Conservation (phyloP, 2,329 filamentous ascomycete genomes). For the Pyrenophora seminiperda region DNA sequence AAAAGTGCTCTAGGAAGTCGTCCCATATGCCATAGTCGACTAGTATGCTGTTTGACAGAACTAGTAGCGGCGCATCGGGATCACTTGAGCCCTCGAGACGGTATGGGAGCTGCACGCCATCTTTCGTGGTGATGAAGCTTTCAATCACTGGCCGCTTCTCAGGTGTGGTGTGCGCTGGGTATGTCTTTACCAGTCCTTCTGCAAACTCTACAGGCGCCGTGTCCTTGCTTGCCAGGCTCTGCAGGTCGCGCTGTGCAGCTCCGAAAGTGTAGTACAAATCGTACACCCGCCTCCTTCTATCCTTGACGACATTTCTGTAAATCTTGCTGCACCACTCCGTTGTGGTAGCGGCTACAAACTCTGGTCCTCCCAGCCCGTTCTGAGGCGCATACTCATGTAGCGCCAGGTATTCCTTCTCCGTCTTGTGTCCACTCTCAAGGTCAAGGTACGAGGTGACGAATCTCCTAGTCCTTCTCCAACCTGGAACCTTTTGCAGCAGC, state of each 20-base stretch:
- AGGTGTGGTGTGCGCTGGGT: constrained; percentile 48
- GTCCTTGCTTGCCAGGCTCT: constrained; percentile 58
- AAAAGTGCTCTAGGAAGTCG: constrained; percentile 67
- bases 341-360: constrained; percentile 65
- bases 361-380: constrained; percentile 69
- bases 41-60: constrained; percentile 80
- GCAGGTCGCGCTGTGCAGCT: constrained; percentile 70
- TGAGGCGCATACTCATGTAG: constrained; percentile 73
- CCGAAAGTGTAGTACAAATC: constrained; percentile 81
- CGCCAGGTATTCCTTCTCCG: constrained; percentile 61
- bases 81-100: constrained; percentile 73
- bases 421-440: constrained; percentile 41
- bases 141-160: constrained; percentile 58
- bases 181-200: constrained; percentile 62
- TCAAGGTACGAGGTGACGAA: constrained; percentile 69
- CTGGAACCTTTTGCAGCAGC: constrained; percentile 74
- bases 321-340: constrained; percentile 68
- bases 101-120: constrained; percentile 73
- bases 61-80: constrained; percentile 70
- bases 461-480: constrained; percentile 76
- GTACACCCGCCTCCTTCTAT: constrained; percentile 66
- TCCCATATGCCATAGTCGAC: constrained; percentile 84
- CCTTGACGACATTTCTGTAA: constrained; percentile 62
- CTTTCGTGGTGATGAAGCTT: constrained; percentile 70
- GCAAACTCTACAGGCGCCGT: constrained; percentile 56